Evolutionary conservation across 495 filamentous ascomycete genomes (phyloP).

Genomic region (Hypoxylon crocopeplum): DNA sequence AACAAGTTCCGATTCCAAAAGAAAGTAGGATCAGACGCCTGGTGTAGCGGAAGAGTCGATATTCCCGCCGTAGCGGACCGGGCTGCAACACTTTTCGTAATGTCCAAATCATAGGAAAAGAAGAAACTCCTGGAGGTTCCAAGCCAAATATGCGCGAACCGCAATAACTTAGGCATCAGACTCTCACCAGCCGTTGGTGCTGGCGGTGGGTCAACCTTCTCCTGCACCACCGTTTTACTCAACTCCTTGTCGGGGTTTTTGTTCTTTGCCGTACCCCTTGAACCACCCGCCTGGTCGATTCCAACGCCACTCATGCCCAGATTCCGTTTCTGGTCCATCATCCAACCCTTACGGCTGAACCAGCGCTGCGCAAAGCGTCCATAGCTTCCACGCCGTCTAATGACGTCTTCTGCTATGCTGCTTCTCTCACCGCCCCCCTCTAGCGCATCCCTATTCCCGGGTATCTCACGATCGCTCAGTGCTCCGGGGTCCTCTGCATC

Average conservation of each 20-base stretch:
- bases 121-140: slow-evolving; percentile 82
- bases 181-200: slow-evolving; percentile 41
- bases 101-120: slow-evolving; percentile 90
- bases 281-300: slow-evolving; percentile 8
- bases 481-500: slow-evolving; percentile 42
- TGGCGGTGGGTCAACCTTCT: slow-evolving; percentile 35
- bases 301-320: slow-evolving; percentile 61
- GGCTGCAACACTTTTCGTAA: slow-evolving; percentile 70
- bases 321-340: slow-evolving; percentile 60
- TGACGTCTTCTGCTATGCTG: slow-evolving; percentile 83
- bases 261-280: slow-evolving; percentile 13
- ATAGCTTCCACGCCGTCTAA: slow-evolving; percentile 76
- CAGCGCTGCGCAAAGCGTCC: slow-evolving; percentile 87
- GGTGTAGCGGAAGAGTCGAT: slow-evolving; percentile 65
- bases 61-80: slow-evolving; percentile 49
- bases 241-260: slow-evolving; percentile 32
- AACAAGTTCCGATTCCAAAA: slow-evolving; percentile 90
- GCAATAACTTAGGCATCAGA: slow-evolving; percentile 84
- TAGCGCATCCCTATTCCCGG: slow-evolving; percentile 22
- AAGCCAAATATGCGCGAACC: slow-evolving; percentile 81
- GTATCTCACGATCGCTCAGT: slow-evolving; percentile 36
- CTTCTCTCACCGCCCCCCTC: slow-evolving; percentile 43
- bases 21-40: slow-evolving; percentile 77
- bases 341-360: slow-evolving; percentile 86
- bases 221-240: slow-evolving; percentile 42